Percentiles rank a stretch among this genome's conserved stretches.
phyloP scores from a whole-genome alignment of 371 early-diverging fungal genomes.

The Lichtheimia ramosa region DNA sequence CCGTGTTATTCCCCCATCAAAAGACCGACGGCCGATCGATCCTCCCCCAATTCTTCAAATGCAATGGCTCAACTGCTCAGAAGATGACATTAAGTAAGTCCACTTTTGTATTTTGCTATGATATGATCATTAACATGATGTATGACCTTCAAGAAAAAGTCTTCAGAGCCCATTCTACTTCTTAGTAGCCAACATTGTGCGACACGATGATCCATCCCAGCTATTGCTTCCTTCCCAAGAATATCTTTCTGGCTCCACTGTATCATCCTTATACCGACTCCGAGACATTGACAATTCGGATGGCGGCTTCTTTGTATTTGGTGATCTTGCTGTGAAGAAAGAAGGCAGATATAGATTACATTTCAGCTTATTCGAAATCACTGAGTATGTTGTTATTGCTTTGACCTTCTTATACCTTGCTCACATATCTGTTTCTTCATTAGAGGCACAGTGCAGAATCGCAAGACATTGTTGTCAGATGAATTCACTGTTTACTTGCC shows the following conservation, averaged over 20 bases:
- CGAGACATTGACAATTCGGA: slow-evolving; percentile 57
- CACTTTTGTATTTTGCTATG: not conserved
- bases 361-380: slow-evolving; percentile 86
- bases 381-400: slow-evolving; percentile 54
- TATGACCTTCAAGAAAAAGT: slow-evolving; percentile 30
- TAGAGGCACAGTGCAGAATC: slow-evolving; percentile 35
- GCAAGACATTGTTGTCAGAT: slow-evolving; percentile 49
- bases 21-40: slow-evolving; percentile 42
- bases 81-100: slow-evolving; percentile 42
- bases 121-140: not conserved
- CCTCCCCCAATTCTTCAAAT: slow-evolving; percentile 51
- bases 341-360: slow-evolving; percentile 86
- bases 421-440: not conserved
- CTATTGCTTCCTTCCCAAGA: slow-evolving; percentile 27
- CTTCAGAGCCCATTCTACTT: slow-evolving; percentile 53
- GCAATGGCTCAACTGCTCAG: slow-evolving; percentile 29
- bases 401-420: too few species aligned
- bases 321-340: slow-evolving; percentile 88
- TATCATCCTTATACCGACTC: slow-evolving; percentile 43
- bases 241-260: slow-evolving; percentile 45
- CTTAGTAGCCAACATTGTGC: slow-evolving; percentile 39
- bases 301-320: slow-evolving; percentile 95
- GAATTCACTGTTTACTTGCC: slow-evolving; percentile 80
- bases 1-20: not conserved
- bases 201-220: slow-evolving; percentile 17